These are phyloP conservation scores for Calonectria henricotiae DNA, from an alignment of 2,329 filamentous ascomycete genomes.

Conservation along the genomic window DNA sequence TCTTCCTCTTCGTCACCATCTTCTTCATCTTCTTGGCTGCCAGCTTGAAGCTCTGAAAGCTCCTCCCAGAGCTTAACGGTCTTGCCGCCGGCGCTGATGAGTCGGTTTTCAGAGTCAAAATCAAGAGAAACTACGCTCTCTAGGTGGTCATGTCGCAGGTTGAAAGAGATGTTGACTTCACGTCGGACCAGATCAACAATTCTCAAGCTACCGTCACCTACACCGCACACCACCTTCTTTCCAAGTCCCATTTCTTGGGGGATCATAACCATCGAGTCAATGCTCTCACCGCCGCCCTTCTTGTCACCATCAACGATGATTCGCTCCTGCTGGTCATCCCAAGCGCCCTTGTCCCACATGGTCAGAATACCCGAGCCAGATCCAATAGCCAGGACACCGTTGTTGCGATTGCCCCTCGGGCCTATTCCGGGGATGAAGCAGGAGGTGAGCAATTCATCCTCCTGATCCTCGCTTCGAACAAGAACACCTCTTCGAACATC, in stretches of 20 bases:
- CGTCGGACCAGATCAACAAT: slow-evolving; percentile 85
- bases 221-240: slow-evolving; percentile 84
- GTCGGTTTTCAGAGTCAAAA: slow-evolving; percentile 87
- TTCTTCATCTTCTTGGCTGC: slow-evolving; percentile 62
- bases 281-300: slow-evolving; percentile 78
- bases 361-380: slow-evolving; percentile 86
- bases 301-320: slow-evolving; percentile 80
- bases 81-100: slow-evolving; percentile 91
- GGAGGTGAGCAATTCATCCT: slow-evolving; percentile 91
- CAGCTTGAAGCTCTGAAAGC: slow-evolving; percentile 70
- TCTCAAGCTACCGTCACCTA: slow-evolving; percentile 85
- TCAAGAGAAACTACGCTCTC: slow-evolving; percentile 87
- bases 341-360: slow-evolving; percentile 93
- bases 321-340: slow-evolving; percentile 95
- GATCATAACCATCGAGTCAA: slow-evolving; percentile 83
- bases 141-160: slow-evolving; percentile 82
- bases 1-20: slow-evolving; percentile 64
- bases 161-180: slow-evolving; percentile 78
- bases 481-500: slow-evolving; percentile 90
- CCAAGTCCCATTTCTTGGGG: slow-evolving; percentile 80
- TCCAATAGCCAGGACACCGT: slow-evolving; percentile 84
- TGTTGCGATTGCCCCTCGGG: slow-evolving; percentile 75
- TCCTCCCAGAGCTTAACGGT: slow-evolving; percentile 96
- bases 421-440: slow-evolving; percentile 84
- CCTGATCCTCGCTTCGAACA: slow-evolving; percentile 93